A percentile compares a stretch with the other conserved stretches of the same genome.
phyloP scores from a whole-genome alignment of 352 stramenopile species.

The Phytophthora litchii region DNA sequence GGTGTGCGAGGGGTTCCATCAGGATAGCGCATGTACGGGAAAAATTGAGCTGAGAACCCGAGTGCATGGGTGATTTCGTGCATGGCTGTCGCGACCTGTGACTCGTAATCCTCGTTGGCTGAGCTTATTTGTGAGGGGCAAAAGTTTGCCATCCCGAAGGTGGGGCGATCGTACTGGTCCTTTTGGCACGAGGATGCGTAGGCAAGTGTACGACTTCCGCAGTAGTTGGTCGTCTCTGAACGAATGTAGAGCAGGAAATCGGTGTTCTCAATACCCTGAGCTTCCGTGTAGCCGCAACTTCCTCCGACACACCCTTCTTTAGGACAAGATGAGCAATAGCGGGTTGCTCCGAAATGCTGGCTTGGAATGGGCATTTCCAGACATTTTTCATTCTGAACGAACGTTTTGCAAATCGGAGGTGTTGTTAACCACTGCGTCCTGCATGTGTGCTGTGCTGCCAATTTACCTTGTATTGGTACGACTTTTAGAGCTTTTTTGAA shows the following conservation, averaged over 20 bases:
- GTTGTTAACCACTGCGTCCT: conserved; percentile 60
- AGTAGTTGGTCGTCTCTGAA: conserved; percentile 55
- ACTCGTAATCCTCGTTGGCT: conserved; percentile 56
- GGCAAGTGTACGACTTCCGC: conserved; percentile 54
- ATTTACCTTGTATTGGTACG: conserved; percentile 65
- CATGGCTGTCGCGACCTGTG: conserved; percentile 70
- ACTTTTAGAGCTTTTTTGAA: conserved; percentile 63
- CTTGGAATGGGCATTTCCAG: conserved; percentile 77
- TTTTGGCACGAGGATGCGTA: conserved; percentile 86
- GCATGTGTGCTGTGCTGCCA: conserved; percentile 67
- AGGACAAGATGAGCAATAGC: conserved; percentile 50
- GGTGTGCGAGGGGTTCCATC: conserved; percentile 72
- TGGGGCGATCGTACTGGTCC: conserved; percentile 84
- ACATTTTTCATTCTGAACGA: conserved; percentile 60
- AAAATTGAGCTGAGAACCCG: conserved; percentile 81
- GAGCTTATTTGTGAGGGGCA: conserved; percentile 73
- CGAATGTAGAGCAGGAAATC: conserved; percentile 83
- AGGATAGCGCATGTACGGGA: conserved; percentile 69
- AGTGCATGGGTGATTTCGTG: conserved; percentile 87
- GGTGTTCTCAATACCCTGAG: conserved; percentile 45
- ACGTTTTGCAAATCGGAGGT: conserved; percentile 57
- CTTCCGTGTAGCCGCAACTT: conserved; percentile 40
- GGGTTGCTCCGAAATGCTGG: conserved; percentile 61
- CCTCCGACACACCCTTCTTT: conserved; percentile 47
- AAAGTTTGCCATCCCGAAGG: conserved; percentile 87